These are phyloP conservation scores for Rhizoclosmatium sp. DNA, from an alignment of 192 early-diverging fungal genomes.

Conservation along the genomic window DNA sequence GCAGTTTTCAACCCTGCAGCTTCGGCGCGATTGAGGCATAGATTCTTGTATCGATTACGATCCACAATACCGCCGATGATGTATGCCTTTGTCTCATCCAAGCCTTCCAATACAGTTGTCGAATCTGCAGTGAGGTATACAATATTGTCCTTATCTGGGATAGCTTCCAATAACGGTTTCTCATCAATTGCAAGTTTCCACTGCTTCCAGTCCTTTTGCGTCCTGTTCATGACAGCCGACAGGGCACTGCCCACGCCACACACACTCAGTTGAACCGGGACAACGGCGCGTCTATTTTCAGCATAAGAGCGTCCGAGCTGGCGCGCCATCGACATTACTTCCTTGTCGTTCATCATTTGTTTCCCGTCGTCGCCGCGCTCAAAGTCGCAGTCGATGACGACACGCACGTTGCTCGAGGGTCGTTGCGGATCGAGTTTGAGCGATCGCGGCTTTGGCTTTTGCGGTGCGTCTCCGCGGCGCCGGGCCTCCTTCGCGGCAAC, in stretches of 20 bases:
- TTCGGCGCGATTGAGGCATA: constrained; percentile 84
- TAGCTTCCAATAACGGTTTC: not conserved
- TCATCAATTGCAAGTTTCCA: constrained; percentile 55
- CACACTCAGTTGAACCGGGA: constrained; percentile 63
- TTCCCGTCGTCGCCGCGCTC: constrained; percentile 80
- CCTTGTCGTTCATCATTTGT: not conserved
- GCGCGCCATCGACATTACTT: constrained; percentile 44
- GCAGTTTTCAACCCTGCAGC: constrained; percentile 76
- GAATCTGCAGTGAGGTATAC: constrained; percentile 94
- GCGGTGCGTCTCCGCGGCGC: constrained; percentile 15
- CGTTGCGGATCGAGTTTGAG: constrained; percentile 29
- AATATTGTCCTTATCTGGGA: constrained; percentile 60
- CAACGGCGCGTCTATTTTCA: constrained; percentile 42
- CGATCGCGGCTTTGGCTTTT: constrained; percentile 42
- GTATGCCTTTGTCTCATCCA: constrained; percentile 83
- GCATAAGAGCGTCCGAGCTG: constrained; percentile 34
- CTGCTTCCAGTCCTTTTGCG: constrained; percentile 40
- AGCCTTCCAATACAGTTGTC: constrained; percentile 65
- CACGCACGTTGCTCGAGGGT: constrained; percentile 49
- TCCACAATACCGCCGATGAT: constrained; percentile 96
- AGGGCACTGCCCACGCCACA: constrained; percentile 58
- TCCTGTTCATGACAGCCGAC: not conserved
- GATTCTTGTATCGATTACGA: constrained; percentile 82
- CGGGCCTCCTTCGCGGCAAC: constrained; percentile 10
- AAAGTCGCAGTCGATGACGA: constrained; percentile 80